Conservation (phyloP, 139 green algal genomes). For the Micromonas commoda region DNA sequence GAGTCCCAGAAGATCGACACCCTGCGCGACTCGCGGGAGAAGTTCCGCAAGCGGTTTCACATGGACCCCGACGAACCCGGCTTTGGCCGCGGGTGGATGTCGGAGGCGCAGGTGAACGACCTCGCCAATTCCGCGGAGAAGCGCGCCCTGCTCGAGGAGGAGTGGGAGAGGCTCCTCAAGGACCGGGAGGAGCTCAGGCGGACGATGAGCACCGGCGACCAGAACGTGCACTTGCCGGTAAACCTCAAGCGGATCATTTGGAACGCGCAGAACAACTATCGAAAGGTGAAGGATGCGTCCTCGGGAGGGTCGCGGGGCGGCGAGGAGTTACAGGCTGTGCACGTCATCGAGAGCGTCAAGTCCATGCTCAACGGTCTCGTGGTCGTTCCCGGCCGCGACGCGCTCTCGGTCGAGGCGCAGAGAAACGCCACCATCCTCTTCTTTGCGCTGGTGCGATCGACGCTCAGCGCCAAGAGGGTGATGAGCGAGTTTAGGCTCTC, state of each 20-base stretch:
- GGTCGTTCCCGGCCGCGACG: slow-evolving; percentile 77
- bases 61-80: slow-evolving; percentile 52
- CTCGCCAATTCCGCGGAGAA: not conserved
- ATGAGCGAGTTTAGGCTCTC: slow-evolving; percentile 74
- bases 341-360: slow-evolving; percentile 9
- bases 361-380: slow-evolving; percentile 13
- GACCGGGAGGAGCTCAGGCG: slow-evolving; percentile 70
- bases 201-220: slow-evolving; percentile 71
- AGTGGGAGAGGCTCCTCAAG: slow-evolving; percentile 36
- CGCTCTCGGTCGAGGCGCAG: slow-evolving; percentile 82
- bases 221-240: slow-evolving; percentile 76
- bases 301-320: not conserved
- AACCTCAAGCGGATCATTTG: slow-evolving; percentile 86
- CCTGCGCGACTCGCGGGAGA: slow-evolving; percentile 52
- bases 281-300: slow-evolving; percentile 15
- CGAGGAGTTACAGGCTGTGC: not conserved
- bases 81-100: slow-evolving; percentile 39
- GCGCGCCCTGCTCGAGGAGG: not conserved
- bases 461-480: slow-evolving; percentile 82
- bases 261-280: slow-evolving; percentile 86
- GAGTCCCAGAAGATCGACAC: slow-evolving; percentile 83
- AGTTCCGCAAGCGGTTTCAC: slow-evolving; percentile 48
- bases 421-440: slow-evolving; percentile 91
- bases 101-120: slow-evolving; percentile 36
- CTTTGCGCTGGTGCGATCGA: slow-evolving; percentile 70